Conservation (phyloP, 257 asterid species). For the Thymus quinquecostatus region DNA sequence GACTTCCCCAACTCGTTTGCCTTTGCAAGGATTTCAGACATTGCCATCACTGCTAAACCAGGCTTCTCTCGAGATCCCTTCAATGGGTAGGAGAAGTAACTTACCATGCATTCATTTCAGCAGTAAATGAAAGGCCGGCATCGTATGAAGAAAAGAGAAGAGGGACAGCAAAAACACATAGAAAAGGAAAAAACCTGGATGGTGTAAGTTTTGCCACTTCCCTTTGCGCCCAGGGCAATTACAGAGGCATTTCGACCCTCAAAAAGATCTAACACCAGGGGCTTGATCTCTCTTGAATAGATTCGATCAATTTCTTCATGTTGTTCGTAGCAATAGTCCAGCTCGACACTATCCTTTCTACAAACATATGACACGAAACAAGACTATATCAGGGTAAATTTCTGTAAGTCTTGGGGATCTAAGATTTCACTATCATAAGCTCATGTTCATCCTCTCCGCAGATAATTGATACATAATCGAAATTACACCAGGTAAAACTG, state of each 20-base stretch:
- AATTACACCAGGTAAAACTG: not conserved
- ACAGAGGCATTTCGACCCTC: slow-evolving; percentile 65
- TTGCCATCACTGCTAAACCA: slow-evolving; percentile 69
- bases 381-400: not conserved
- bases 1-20: slow-evolving; percentile 47
- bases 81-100: slow-evolving; percentile 7
- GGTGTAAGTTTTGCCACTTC: slow-evolving; percentile 80
- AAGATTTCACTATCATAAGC: slow-evolving; percentile 34
- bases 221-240: slow-evolving; percentile 83
- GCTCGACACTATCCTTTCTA: slow-evolving; percentile 55
- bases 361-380: slow-evolving; percentile 34
- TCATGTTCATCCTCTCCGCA: slow-evolving; percentile 58
- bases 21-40: slow-evolving; percentile 64
- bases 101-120: slow-evolving; percentile 6
- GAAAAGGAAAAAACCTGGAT: slow-evolving; percentile 51
- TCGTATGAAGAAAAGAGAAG: not conserved
- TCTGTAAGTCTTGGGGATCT: not conserved
- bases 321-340: slow-evolving; percentile 68
- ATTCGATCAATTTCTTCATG: slow-evolving; percentile 47
- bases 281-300: slow-evolving; percentile 70
- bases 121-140: not conserved
- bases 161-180: not conserved
- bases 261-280: slow-evolving; percentile 51
- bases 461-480: slow-evolving; percentile 11
- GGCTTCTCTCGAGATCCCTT: slow-evolving; percentile 72